Base-by-base conservation (phyloP, 1,139 yeast genomes). In the Zygoascus hellenicus region DNA sequence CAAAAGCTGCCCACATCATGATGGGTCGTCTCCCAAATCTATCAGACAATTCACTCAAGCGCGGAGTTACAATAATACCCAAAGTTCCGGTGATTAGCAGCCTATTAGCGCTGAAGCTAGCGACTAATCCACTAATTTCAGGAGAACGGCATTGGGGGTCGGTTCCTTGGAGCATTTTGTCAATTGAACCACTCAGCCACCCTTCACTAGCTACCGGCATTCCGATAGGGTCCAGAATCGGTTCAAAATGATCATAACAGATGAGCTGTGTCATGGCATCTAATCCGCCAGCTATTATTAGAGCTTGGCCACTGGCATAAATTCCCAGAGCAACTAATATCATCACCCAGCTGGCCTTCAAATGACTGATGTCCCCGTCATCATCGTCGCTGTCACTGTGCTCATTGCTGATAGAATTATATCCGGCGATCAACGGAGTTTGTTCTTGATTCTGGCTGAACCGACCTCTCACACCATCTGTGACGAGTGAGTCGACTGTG, bases 11-110 rank as follows among this genome's bases (percentile, higher is more conserved):
- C 49, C 69, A 66, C 4, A 74, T 39, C 5, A 75, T 54, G 15
- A 81, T 53, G 31, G 78, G 67, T 51, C 71, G 76, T 42, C 94
- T 67, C 0, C 95, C 95, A 51, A 74, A 69, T 38, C 74, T 66
- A 62, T 85, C 94, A 3, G 87, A 78, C 31, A 78, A 58, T n/a
- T 77, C 74, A 0, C 88, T 87, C 9, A 80, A 60, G 53, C 75
- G 47, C 3, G 65, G 65, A 9, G 55, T 53, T 5, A 52, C 50
- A 16, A 60, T 35, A 15, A 61, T 53, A 2, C 61, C 55, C 39
- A 60, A 42, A 2, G 53, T 31, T 7, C 58, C 57, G 5, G 51
- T 42, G 28, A 58, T 46, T 14, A 56, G 49, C 2, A 58, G 47
- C 33, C 57, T 51, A 38, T 57, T 57, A 17, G 63, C 55, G 22